Conservation (phyloP, 2,329 filamentous ascomycete species). For the Achaetomium macrosporum region DNA sequence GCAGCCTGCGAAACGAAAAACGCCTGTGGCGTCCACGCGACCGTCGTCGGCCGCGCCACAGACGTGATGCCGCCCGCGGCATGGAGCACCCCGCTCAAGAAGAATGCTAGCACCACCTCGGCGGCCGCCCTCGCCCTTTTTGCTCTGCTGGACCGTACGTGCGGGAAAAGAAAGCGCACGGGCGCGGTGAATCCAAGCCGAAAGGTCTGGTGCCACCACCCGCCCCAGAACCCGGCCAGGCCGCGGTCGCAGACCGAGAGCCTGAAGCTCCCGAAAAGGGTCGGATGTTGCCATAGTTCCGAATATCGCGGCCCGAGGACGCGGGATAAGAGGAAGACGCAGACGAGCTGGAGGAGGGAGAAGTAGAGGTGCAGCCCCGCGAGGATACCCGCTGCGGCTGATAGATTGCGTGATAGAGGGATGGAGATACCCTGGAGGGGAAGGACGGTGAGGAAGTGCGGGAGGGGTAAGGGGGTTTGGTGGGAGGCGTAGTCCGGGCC, state of each 20-base stretch:
- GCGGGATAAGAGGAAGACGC: conserved; percentile 26
- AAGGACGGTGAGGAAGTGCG: conserved; percentile 37
- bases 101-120: conserved; percentile 47
- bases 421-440: conserved; percentile 44
- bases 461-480: conserved; percentile 34
- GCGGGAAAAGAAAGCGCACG: conserved; percentile 39
- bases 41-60: conserved; percentile 33
- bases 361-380: conserved; percentile 57
- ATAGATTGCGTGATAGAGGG: conserved; percentile 48
- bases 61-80: conserved; percentile 62
- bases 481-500: conserved; percentile 37
- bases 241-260: conserved; percentile 59
- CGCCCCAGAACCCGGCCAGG: conserved; percentile 74
- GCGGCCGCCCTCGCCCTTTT: conserved; percentile 21
- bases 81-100: conserved; percentile 64
- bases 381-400: conserved; percentile 53
- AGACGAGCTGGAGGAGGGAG: conserved; percentile 34
- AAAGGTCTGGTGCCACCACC: conserved; percentile 89
- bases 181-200: conserved; percentile 65
- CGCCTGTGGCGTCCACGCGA: conserved; percentile 47
- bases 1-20: conserved; percentile 70
- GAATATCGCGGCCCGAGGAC: conserved; percentile 37
- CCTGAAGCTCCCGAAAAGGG: conserved; percentile 49
- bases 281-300: conserved; percentile 48
- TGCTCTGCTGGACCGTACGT: background rate